Conservation (phyloP, 2,329 filamentous ascomycete species). For the Nemania bipapillata region DNA sequence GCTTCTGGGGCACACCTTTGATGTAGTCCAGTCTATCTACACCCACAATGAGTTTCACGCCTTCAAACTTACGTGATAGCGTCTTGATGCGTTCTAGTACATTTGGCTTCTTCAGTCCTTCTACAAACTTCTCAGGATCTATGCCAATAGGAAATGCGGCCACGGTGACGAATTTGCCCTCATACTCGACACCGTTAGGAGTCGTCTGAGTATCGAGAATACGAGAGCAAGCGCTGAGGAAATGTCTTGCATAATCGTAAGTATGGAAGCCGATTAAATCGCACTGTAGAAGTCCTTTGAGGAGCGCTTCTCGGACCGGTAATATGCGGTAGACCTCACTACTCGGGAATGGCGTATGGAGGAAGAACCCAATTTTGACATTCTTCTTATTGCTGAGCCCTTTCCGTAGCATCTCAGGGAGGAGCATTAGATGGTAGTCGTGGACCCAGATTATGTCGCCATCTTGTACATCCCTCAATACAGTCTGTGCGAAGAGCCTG, state of each 20-base stretch:
- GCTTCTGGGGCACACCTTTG: slow-evolving; percentile 97
- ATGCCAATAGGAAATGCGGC: slow-evolving; percentile 98
- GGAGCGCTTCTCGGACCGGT: slow-evolving; percentile 87
- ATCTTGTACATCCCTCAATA: slow-evolving; percentile 87
- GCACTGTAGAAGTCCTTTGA: slow-evolving; percentile 88
- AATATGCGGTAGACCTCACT: slow-evolving; percentile 97
- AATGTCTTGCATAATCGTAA: slow-evolving; percentile 98
- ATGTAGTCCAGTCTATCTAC: slow-evolving; percentile 98
- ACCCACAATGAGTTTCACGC: slow-evolving; percentile 94
- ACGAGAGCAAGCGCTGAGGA: slow-evolving; percentile 94
- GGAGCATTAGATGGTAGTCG: slow-evolving; percentile 97
- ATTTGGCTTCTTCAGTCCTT: slow-evolving; percentile 84
- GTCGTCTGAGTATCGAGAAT: slow-evolving; percentile 86
- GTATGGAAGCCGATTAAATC: slow-evolving; percentile 98
- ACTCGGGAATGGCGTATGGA: slow-evolving; percentile 96
- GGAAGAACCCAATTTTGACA: slow-evolving; percentile 97
- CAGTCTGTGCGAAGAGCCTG: slow-evolving; percentile 86
- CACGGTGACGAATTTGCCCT: slow-evolving; percentile 87
- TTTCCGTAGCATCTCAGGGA: slow-evolving; percentile 93
- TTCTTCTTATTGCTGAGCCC: slow-evolving; percentile 85
- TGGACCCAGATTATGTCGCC: slow-evolving; percentile 98
- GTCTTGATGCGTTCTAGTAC: slow-evolving; percentile 88
- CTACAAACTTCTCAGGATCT: slow-evolving; percentile 94
- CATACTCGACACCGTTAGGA: slow-evolving; percentile 91
- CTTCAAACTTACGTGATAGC: slow-evolving; percentile 89